A percentile compares a stretch with the other conserved stretches of the same genome.
Conservation (phyloP, 345 rosid genomes). For the Brassica nigra region DNA sequence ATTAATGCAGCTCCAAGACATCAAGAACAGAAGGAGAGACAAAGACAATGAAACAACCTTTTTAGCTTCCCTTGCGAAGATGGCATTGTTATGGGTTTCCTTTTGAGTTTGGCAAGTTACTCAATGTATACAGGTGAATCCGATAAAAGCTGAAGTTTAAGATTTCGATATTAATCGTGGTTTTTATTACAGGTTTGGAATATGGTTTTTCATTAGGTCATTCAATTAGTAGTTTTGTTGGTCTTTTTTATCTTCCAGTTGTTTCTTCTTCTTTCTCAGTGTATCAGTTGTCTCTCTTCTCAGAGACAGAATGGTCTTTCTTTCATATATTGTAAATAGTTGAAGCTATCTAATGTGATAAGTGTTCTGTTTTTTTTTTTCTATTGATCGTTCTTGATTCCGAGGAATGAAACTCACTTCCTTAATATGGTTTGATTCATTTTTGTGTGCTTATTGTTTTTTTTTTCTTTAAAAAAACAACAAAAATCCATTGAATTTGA, state of each 20-base stretch:
- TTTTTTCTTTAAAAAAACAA: too few relatives aligned
- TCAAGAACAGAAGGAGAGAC: constrained; percentile 58
- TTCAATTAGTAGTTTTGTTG: neutral
- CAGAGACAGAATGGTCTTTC: neutral
- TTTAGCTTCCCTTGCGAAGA: constrained; percentile 35
- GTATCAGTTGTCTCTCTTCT: neutral
- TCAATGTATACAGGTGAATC: neutral
- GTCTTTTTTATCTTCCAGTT: neutral
- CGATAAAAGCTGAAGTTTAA: constrained; percentile 9
- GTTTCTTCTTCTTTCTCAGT: neutral
- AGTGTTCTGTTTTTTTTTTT: neutral
- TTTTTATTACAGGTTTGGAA: neutral
- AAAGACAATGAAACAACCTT: constrained; percentile 59
- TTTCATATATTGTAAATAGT: constrained; percentile 21
- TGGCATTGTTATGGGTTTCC: constrained; percentile 19
- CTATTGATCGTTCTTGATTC: constrained; percentile 1
- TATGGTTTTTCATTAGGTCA: constrained; percentile 2
- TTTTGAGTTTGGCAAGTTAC: neutral
- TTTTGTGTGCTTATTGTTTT: neutral
- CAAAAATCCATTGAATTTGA: neutral
- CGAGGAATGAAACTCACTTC: neutral
- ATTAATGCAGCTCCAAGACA: constrained; percentile 66
- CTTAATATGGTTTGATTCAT: neutral
- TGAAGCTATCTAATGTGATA: constrained; percentile 19
- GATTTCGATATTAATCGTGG: neutral